These are phyloP conservation scores for Pythium chondricola DNA, from an alignment of 352 stramenopile genomes.

Conservation along the genomic window DNA sequence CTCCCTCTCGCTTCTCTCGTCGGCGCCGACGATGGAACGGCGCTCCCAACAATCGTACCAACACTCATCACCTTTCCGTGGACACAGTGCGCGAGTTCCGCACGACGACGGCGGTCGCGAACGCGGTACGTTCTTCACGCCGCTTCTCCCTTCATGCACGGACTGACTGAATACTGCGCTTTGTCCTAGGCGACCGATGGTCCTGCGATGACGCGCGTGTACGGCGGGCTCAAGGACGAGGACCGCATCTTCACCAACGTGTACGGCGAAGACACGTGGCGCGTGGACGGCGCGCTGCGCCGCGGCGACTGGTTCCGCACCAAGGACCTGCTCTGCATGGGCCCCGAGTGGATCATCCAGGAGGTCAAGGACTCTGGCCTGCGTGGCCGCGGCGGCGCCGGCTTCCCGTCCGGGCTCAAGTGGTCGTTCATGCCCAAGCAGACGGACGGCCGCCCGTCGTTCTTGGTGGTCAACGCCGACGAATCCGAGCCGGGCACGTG, in stretches of 20 bases:
- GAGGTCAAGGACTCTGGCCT: slow-evolving; percentile 99
- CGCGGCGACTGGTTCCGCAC: slow-evolving; percentile 96
- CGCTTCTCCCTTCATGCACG: neutral
- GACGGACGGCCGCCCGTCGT: slow-evolving; percentile 97
- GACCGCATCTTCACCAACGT: slow-evolving; percentile 99
- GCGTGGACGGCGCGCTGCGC: slow-evolving; percentile 81
- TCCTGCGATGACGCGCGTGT: slow-evolving; percentile 75
- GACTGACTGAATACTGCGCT: neutral
- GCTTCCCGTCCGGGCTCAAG: slow-evolving; percentile 99
- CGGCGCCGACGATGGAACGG: neutral
- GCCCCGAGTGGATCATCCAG: slow-evolving; percentile 99
- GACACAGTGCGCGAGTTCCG: slow-evolving; percentile 22
- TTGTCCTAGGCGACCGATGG: slow-evolving; percentile 29
- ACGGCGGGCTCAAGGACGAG: slow-evolving; percentile 96
- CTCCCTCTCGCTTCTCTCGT: neutral
- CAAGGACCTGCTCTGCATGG: slow-evolving; percentile 98
- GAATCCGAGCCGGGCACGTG: slow-evolving; percentile 99
- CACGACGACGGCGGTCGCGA: slow-evolving; percentile 19
- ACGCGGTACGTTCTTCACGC: slow-evolving; percentile 16
- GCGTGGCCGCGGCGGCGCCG: slow-evolving; percentile 95
- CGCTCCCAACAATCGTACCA: slow-evolving; percentile 4
- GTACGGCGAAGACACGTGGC: slow-evolving; percentile 95
- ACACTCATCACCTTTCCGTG: neutral
- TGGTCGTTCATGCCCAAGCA: slow-evolving; percentile 99
- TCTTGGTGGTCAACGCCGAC: slow-evolving; percentile 99